These are phyloP conservation scores for Sporothrix globosa DNA, from an alignment of 2,329 filamentous ascomycete species.

Conservation along the genomic window DNA sequence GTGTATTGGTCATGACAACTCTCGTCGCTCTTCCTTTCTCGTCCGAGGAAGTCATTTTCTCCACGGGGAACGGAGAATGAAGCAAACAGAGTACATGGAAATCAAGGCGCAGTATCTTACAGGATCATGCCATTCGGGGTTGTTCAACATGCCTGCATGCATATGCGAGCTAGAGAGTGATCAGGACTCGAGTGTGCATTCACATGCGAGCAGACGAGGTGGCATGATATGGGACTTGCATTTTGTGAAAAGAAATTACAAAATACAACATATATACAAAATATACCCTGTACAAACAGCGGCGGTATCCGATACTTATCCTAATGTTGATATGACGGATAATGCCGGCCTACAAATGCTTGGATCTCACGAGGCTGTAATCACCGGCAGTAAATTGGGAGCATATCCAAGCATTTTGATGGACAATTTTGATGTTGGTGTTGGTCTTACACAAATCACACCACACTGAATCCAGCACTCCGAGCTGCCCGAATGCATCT, in stretches of 20 bases:
- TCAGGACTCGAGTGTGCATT: no score
- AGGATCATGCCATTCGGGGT: conserved; percentile 4
- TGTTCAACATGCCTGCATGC: neutral
- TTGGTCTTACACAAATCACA: neutral
- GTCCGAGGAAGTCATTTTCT: neutral
- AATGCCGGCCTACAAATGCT: neutral
- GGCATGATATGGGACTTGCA: no score
- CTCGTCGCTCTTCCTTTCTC: neutral
- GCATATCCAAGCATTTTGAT: no score
- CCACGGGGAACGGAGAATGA: neutral
- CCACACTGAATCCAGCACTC: neutral
- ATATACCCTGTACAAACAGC: neutral
- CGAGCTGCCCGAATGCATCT: neutral
- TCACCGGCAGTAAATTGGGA: no score
- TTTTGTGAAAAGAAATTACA: neutral
- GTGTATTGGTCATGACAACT: no score
- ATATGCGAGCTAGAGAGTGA: neutral
- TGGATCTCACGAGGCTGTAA: neutral
- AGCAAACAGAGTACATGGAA: neutral
- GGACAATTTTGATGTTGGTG: no score
- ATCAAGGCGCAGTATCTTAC: neutral
- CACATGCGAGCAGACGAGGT: no score
- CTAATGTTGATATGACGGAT: neutral
- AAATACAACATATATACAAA: neutral
- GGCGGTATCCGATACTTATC: neutral